Base-by-base conservation (phyloP, 2,329 filamentous ascomycete species). In the Nothophaeocryptopus gaeumannii region DNA sequence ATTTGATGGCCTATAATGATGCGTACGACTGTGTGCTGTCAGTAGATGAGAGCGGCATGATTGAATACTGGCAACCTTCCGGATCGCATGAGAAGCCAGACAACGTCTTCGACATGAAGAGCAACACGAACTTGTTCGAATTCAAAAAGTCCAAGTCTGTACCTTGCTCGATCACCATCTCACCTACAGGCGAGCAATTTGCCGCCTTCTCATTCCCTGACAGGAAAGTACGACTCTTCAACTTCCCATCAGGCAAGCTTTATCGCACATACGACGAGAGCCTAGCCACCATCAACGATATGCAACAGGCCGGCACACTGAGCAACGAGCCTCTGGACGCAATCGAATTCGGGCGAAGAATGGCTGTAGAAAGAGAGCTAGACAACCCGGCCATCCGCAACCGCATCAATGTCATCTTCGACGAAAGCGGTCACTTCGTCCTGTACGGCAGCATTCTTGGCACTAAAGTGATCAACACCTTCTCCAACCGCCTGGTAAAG, bases 181-280 rank as follows among this genome's bases (percentile, higher is more conserved):
- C 93, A 0, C 90, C 91, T 0, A 86, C 86, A 0, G 90, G 92
- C 5, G 81, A 86, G 50, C 88, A 90, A 52, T 93, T 99, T 64
- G 89, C 87, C 1, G 86, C 89, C 0, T 85, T 93, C 60, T 99
- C 93, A 0, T 85, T 96, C 60, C 95, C 93, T 0, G 93, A 99
- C 69, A 84, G 93, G 49, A 95, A 95, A 69, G 83, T 99, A 40
- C 85, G 93, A 20, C 74, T 99, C 13, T 99, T 99, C 66, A 90
- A 99, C 62, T 99, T 99, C 64, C 80, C 84, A 1, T 84, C 88
- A 0, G 93, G 83, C 9, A 96, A 95, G 70, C 78, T 99, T 4
- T 85, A 92, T 63, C 84, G 92, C 33, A 93, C 89, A 1, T 99
- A 99, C 64, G 95, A 99, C 63, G 93, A 99, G 68, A 97, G 92